Conservation (phyloP, 345 rosid species). For the Psidium friedrichsthalianum region DNA sequence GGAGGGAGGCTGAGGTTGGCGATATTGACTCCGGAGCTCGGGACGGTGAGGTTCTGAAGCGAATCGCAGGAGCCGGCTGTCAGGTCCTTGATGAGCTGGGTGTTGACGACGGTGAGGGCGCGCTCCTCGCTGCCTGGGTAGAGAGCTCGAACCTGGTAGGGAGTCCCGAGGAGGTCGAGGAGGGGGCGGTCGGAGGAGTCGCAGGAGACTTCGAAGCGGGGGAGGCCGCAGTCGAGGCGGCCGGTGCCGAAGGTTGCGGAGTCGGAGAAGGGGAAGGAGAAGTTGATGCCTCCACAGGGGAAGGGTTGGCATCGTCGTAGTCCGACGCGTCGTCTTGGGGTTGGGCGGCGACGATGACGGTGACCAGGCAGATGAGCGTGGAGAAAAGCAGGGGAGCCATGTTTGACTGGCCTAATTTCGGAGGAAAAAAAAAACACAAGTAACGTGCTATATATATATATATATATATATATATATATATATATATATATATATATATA, state of each 20-base stretch:
- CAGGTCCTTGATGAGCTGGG: slow-evolving; percentile 6
- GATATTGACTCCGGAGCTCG: background rate
- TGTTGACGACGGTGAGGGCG: slow-evolving; percentile 8
- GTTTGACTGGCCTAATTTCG: background rate
- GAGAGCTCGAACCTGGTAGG: slow-evolving; percentile 3
- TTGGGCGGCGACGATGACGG: background rate
- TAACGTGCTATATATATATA: no score
- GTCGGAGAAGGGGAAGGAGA: slow-evolving; percentile 26
- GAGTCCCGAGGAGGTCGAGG: slow-evolving; percentile 1
- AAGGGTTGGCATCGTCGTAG: slow-evolving; percentile 11
- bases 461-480: no score
- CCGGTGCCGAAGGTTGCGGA: slow-evolving; percentile 1
- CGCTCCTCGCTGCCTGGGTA: background rate
- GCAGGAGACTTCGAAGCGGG: slow-evolving; percentile 18
- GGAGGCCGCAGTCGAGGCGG: slow-evolving; percentile 15
- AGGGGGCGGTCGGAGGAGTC: background rate
- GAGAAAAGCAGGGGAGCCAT: background rate
- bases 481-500: no score
- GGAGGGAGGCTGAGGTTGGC: slow-evolving; percentile 11
- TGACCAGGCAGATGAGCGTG: background rate
- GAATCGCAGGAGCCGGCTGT: slow-evolving; percentile 6
- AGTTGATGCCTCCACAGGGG: slow-evolving; percentile 15
- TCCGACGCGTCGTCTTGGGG: background rate
- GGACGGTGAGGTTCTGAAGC: slow-evolving; percentile 6
- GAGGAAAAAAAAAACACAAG: no score